These are phyloP conservation scores for Coniferiporia weirii DNA, from an alignment of 1,284 basidiomycete genomes.

Conservation along the genomic window DNA sequence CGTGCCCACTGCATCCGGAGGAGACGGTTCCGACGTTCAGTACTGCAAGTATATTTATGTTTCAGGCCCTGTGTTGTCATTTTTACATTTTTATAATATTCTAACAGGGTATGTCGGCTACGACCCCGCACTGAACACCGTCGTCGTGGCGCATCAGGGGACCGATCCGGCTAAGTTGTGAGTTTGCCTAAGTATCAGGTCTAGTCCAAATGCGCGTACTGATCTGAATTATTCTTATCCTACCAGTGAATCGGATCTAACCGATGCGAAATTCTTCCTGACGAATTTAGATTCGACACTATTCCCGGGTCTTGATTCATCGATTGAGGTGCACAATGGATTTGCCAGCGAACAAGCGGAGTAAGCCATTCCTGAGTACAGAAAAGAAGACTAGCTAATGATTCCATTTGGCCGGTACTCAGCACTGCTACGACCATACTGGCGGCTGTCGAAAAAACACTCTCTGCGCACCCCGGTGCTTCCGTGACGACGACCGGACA, in stretches of 20 bases:
- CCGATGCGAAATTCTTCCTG: slow-evolving; percentile 46
- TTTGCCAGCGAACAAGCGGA: slow-evolving; percentile 49
- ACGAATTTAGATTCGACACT: slow-evolving; percentile 36
- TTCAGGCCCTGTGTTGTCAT: neutral
- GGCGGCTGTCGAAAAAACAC: slow-evolving; percentile 39
- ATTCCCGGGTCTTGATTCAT: slow-evolving; percentile 51
- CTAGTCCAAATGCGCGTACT: slow-evolving; percentile 15
- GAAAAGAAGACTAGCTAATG: neutral
- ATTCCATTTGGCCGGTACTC: neutral
- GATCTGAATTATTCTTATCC: slow-evolving; percentile 22
- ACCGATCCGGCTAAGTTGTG: slow-evolving; percentile 27
- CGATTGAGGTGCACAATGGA: slow-evolving; percentile 50
- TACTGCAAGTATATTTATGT: slow-evolving; percentile 36
- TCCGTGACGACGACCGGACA: slow-evolving; percentile 50
- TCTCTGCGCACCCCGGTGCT: slow-evolving; percentile 33
- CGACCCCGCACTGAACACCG: slow-evolving; percentile 24
- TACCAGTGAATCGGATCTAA: slow-evolving; percentile 39
- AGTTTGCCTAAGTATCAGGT: slow-evolving; percentile 4
- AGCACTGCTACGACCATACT: slow-evolving; percentile 49
- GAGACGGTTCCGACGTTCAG: slow-evolving; percentile 48
- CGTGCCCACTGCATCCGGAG: slow-evolving; percentile 52
- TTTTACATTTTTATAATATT: neutral
- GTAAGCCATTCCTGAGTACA: slow-evolving; percentile 30
- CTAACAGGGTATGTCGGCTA: slow-evolving; percentile 34
- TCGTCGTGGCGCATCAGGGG: slow-evolving; percentile 33